Evolutionary conservation across 345 rosid genomes (phyloP), one percentile per base, ranked within the genome.

Genomic region (Eucalyptus regnans): DNA sequence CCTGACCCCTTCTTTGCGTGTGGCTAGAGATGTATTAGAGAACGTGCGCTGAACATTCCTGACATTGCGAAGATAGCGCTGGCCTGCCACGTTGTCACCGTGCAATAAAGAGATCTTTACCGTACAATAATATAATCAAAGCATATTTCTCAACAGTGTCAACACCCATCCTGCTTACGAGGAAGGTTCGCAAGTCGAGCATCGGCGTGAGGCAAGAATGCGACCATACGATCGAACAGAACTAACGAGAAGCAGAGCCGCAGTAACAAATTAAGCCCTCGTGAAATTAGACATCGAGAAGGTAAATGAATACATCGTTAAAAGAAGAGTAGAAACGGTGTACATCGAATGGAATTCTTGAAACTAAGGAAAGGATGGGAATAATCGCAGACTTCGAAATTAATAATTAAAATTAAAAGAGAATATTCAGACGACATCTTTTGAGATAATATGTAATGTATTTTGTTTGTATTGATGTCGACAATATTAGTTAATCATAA

Each of bases 401-500:
- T 4, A n/a, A 64, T 29, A n/a, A 31, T n/a, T 13, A n/a, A 7
- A 7, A n/a, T 1, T 1, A 33, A 68, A 68, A 33, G 7, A 33
- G 80, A 10, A 68, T 41, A 44, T 68, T 68, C 5, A 5, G 0
- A 33, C 17, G 2, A 20, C 0, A 71, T 71, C 7, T 3, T 10
- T 17, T 22, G 81, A 71, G 1, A 20, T 41, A 2, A 18, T 71
- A 17, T 10, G 1, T 18, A 37, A 11, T 46, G 4, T 0, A 0
- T 18, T 71, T 33, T 10, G 4, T 9, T 37, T 1, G 1, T 18
- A 9, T 71, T 3, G 22, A 33, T 2, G 9, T 33, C 6, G 3
- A 41, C 1, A 0, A 10, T 18, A 9, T 18, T 10, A 16, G 0
- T 37, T 7, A 7, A 20, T 10, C 0, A 11, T 11, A 8, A 20